Evolutionary conservation across 2,329 filamentous ascomycete species (phyloP).

Genomic region (Aspergillus pseudotamarii): DNA sequence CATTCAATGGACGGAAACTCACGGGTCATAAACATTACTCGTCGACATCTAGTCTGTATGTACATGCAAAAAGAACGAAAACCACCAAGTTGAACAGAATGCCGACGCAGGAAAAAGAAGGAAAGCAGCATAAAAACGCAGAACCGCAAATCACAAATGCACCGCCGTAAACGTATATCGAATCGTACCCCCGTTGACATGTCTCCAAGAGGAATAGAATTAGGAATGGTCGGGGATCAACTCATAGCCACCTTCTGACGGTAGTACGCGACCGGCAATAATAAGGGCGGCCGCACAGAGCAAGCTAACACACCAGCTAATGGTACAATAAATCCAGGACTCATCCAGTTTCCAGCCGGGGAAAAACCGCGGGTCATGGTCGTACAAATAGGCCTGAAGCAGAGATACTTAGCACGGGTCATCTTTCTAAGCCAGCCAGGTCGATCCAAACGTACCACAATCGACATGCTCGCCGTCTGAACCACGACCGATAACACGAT

Average conservation of each 20-base stretch:
- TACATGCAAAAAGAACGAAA: slow-evolving; percentile 3
- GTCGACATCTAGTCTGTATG: slow-evolving; percentile 13
- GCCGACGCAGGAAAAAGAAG: no score
- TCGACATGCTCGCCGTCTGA: slow-evolving; percentile 74
- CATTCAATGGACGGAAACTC: not conserved
- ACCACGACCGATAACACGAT: slow-evolving; percentile 67
- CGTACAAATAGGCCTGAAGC: slow-evolving; percentile 74
- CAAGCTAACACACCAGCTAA: slow-evolving; percentile 60
- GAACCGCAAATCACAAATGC: not conserved
- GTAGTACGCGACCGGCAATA: slow-evolving; percentile 69
- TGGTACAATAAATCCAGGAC: slow-evolving; percentile 73
- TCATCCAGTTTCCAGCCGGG: slow-evolving; percentile 79
- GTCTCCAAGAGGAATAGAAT: not conserved
- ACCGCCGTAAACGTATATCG: not conserved
- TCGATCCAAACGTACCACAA: slow-evolving; percentile 68
- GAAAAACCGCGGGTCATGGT: slow-evolving; percentile 81
- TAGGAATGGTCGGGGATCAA: slow-evolving; percentile 58
- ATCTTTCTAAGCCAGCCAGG: not conserved
- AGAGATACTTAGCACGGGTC: not conserved
- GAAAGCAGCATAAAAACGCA: not conserved
- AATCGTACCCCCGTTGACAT: not conserved
- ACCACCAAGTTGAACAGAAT: not conserved
- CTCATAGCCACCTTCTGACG: slow-evolving; percentile 85
- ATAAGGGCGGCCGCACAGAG: slow-evolving; percentile 61
- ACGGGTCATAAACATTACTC: slow-evolving; percentile 15